These are phyloP conservation scores for Podaxis mareebaensis DNA, from an alignment of 768 basidiomycete species.

Conservation along the genomic window DNA sequence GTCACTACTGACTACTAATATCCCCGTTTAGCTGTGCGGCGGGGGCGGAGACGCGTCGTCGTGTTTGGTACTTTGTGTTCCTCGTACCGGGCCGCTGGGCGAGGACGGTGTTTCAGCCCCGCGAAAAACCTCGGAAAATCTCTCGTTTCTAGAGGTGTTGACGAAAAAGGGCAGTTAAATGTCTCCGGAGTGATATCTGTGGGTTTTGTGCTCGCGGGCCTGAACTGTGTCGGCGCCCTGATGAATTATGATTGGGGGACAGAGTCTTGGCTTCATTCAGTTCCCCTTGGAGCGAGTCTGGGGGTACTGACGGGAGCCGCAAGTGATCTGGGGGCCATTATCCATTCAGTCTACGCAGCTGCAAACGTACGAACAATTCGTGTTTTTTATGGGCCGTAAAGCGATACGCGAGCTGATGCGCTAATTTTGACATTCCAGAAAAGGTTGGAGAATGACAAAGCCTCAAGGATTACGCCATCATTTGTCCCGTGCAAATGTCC, in stretches of 20 bases:
- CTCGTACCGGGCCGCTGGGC: background rate
- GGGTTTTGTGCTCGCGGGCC: background rate
- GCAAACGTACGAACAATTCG: background rate
- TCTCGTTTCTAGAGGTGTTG: background rate
- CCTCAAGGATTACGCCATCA: background rate
- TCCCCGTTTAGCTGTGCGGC: background rate
- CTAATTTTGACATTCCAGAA: background rate
- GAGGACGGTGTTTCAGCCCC: background rate
- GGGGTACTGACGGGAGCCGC: background rate
- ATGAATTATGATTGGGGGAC: background rate
- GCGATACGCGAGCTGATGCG: background rate
- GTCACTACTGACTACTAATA: background rate
- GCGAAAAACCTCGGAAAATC: background rate
- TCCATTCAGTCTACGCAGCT: background rate
- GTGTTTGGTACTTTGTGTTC: background rate
- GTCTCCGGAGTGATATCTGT: background rate
- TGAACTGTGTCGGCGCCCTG: background rate
- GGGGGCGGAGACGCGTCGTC: background rate
- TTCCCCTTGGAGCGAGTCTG: background rate
- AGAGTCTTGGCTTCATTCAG: background rate
- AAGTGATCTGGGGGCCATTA: background rate
- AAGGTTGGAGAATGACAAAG: background rate
- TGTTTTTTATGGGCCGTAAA: background rate
- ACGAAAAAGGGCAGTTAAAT: too few relatives aligned
- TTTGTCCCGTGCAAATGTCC: background rate